Evolutionary conservation across 2,329 filamentous ascomycete genomes (phyloP).

Genomic region (Didymella keratinophila): DNA sequence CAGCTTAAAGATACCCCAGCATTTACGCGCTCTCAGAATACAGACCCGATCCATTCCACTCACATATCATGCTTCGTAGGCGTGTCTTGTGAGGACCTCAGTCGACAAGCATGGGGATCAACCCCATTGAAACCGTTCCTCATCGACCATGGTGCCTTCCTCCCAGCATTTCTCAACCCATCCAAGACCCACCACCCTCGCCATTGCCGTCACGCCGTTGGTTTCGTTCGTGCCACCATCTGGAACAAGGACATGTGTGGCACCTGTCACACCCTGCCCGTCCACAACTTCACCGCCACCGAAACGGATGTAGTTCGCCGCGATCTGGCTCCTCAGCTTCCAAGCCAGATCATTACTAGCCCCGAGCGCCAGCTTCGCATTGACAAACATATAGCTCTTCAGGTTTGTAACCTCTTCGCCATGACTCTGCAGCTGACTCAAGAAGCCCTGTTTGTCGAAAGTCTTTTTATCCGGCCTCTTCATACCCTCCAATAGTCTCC

Average conservation of each 20-base stretch:
- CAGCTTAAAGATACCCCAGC: not conserved
- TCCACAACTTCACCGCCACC: conserved; percentile 68
- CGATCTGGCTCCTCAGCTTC: conserved; percentile 50
- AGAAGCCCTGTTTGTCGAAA: conserved; percentile 33
- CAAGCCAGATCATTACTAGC: conserved; percentile 20
- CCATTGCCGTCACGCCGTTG: too few species aligned
- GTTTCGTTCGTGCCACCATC: conserved; percentile 54
- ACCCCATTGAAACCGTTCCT: conserved; percentile 57
- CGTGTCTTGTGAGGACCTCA: too few species aligned
- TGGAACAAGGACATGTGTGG: conserved; percentile 77
- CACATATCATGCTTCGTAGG: too few species aligned
- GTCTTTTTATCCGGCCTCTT: conserved; percentile 24
- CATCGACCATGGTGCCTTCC: conserved; percentile 79
- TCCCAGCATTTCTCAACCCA: conserved; percentile 87
- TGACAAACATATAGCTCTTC: conserved; percentile 44
- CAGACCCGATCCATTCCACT: too few species aligned
- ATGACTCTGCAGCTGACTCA: conserved; percentile 42
- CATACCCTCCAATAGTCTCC: conserved; percentile 51
- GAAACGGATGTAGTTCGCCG: conserved; percentile 70
- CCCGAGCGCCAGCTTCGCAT: conserved; percentile 34
- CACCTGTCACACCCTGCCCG: conserved; percentile 63
- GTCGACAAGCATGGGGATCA: too few species aligned
- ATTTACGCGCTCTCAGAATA: not conserved
- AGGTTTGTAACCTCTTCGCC: conserved; percentile 32
- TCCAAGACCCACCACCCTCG: conserved; percentile 67